Evolutionary conservation across 192 early-diverging fungal genomes (phyloP).

Genomic region (Oehlia diaphana): DNA sequence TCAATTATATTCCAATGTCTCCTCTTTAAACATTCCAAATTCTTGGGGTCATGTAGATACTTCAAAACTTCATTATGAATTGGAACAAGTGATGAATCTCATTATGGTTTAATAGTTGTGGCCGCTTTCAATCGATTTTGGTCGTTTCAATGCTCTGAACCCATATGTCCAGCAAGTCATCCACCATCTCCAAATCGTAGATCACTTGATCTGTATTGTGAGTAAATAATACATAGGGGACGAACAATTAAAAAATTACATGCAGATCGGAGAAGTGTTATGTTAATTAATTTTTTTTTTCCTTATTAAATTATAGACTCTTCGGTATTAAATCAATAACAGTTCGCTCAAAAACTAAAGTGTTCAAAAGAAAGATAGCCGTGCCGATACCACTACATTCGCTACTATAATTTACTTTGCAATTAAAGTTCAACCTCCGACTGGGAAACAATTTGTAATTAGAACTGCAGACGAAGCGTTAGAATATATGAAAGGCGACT

Average conservation of each 20-base stretch:
- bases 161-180: no score
- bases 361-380: constrained; percentile 3
- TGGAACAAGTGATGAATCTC: neutral
- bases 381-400: constrained; percentile 10
- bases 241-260: no score
- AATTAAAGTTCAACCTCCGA: neutral
- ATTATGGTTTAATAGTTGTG: neutral
- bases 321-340: no score
- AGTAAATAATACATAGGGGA: no score
- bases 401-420: neutral
- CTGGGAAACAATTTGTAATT: constrained; percentile 24
- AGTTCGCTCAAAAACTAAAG: no score
- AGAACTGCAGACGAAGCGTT: neutral
- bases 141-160: neutral
- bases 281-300: no score
- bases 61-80: constrained; percentile 3
- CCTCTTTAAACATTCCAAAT: neutral
- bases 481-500: constrained; percentile 4
- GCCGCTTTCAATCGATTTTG: constrained; percentile 8
- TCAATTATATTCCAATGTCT: constrained; percentile 6
- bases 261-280: no score
- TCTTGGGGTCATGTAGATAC: neutral
- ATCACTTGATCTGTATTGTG: no score
- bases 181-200: no score
- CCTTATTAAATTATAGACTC: no score